Percentiles rank a stretch among this genome's conserved stretches.
phyloP scores from a whole-genome alignment of 2,329 filamentous ascomycete species.

The Xylariaceae sp. region DNA sequence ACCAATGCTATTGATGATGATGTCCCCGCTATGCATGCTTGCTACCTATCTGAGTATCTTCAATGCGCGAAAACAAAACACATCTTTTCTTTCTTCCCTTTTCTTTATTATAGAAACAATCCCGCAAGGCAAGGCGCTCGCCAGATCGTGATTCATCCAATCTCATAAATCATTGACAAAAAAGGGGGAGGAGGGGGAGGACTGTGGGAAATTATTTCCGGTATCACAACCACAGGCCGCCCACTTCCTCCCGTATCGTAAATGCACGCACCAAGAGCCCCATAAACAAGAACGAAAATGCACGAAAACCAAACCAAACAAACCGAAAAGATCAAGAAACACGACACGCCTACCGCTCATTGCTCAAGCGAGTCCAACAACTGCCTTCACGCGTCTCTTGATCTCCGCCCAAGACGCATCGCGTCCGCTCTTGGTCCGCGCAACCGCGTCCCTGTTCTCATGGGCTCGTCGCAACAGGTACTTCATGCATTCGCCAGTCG shows the following conservation, averaged over 20 bases:
- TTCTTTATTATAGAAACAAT: neutral
- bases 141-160: no score
- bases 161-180: no score
- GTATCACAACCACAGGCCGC: no score
- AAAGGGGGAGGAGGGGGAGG: no score
- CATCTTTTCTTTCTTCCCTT: neutral
- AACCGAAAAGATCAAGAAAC: neutral
- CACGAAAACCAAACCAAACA: neutral
- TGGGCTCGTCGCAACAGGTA: constrained; percentile 69
- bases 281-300: neutral
- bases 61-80: no score
- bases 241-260: neutral
- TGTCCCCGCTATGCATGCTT: neutral
- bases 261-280: neutral
- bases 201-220: neutral
- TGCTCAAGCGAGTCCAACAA: constrained; percentile 30
- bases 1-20: neutral
- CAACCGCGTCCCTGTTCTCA: constrained; percentile 68
- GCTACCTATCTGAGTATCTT: no score
- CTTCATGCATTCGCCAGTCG: constrained; percentile 76
- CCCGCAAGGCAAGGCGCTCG: no score
- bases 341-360: neutral
- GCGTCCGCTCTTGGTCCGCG: constrained; percentile 56
- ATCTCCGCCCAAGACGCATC: constrained; percentile 60
- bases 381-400: constrained; percentile 46